A percentile compares a stretch with the other conserved stretches of the same genome.
Evolutionary conservation across 176 grass and related monocot genomes (phyloP).

Genomic region (Tillandsia leiboldiana): DNA sequence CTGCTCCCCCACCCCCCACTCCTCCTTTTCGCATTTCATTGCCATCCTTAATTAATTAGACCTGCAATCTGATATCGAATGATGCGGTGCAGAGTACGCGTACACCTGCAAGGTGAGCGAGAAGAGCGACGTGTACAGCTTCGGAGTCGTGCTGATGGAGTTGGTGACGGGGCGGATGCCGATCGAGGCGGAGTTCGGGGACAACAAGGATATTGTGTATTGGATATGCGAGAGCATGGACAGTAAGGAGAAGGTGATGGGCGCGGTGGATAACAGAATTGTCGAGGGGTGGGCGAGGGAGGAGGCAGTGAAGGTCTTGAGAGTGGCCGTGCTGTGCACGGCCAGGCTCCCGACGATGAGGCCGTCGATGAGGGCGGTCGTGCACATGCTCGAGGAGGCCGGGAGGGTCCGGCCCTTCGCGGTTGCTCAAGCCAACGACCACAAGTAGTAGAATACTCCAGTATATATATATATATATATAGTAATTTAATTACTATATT

Average conservation of each 20-base stretch:
- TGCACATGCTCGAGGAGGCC: slow-evolving; percentile 87
- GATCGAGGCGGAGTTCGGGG: slow-evolving; percentile 31
- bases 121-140: slow-evolving; percentile 61
- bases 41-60: not conserved
- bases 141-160: slow-evolving; percentile 47
- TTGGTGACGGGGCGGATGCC: slow-evolving; percentile 47
- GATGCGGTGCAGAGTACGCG: slow-evolving; percentile 41
- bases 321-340: slow-evolving; percentile 57
- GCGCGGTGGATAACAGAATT: slow-evolving; percentile 36
- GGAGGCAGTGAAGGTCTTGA: slow-evolving; percentile 51
- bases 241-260: slow-evolving; percentile 29
- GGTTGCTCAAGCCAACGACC: not conserved
- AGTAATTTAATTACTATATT: no score
- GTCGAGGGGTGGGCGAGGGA: slow-evolving; percentile 40
- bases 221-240: slow-evolving; percentile 51
- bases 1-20: not conserved
- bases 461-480: no score
- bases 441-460: not conserved
- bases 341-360: slow-evolving; percentile 48
- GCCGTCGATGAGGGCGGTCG: slow-evolving; percentile 77
- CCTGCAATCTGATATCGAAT: slow-evolving; percentile 2
- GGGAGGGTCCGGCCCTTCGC: not conserved
- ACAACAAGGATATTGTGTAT: slow-evolving; percentile 50
- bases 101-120: slow-evolving; percentile 82
- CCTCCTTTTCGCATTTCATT: not conserved